Conservation (phyloP, 2,329 filamentous ascomycete species). For the Trichoderma cornu-damae region DNA sequence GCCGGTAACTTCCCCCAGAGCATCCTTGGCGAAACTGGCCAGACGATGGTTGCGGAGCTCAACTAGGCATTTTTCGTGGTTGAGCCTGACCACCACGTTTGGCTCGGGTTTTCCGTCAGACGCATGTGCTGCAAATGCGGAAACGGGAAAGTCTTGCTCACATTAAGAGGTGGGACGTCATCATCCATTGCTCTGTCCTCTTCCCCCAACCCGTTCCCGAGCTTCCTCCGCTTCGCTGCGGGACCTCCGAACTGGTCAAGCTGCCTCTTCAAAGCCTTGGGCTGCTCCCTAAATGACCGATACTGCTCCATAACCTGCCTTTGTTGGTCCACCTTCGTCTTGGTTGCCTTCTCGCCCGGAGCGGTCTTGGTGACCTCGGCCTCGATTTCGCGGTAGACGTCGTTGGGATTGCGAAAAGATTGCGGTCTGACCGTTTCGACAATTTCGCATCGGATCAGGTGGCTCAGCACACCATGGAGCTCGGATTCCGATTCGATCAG, state of each 20-base stretch:
- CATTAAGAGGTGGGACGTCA: constrained; percentile 48
- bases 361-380: constrained; percentile 52
- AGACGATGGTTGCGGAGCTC: constrained; percentile 76
- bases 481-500: constrained; percentile 44
- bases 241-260: constrained; percentile 40
- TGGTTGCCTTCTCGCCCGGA: constrained; percentile 44
- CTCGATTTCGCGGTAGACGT: constrained; percentile 57
- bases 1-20: constrained; percentile 67
- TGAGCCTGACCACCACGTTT: constrained; percentile 70
- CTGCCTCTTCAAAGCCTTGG: constrained; percentile 48
- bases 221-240: constrained; percentile 49
- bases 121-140: background rate
- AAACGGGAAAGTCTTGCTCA: constrained; percentile 25
- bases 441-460: constrained; percentile 60
- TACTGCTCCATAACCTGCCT: constrained; percentile 51
- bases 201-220: constrained; percentile 43
- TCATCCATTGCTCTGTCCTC: constrained; percentile 28
- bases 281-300: constrained; percentile 48
- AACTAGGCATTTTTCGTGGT: constrained; percentile 79
- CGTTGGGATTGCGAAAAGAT: constrained; percentile 57
- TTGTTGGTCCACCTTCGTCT: constrained; percentile 60
- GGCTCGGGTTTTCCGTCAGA: constrained; percentile 47
- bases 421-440: constrained; percentile 57
- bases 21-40: constrained; percentile 63
- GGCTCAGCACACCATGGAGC: constrained; percentile 47